phyloP scores from a whole-genome alignment of 2,329 filamentous ascomycete genomes.

The Byssothecium circinans region DNA sequence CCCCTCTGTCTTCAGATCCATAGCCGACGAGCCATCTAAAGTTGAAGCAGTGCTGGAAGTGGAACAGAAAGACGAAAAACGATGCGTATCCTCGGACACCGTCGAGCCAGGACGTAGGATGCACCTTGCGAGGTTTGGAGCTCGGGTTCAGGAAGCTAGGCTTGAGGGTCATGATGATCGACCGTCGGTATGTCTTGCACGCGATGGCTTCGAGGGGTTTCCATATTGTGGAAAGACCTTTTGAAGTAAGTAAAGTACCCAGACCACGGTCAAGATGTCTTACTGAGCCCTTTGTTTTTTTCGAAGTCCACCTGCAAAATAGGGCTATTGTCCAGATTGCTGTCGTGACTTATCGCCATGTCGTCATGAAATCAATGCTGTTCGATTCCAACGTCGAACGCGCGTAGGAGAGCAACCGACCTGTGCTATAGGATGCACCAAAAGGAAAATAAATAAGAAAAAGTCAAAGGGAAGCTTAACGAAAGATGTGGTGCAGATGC shows the following conservation, averaged over 20 bases:
- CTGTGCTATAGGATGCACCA: too few species aligned
- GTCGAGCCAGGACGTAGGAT: conserved; percentile 46
- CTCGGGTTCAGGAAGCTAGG: conserved; percentile 6
- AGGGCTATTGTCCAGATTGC: not conserved
- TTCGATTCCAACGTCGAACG: not conserved
- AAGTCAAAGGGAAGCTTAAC: not conserved
- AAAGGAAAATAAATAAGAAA: not conserved
- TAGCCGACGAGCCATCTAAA: conserved; percentile 50
- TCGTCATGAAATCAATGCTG: not conserved
- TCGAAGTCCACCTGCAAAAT: not conserved
- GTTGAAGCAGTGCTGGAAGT: conserved; percentile 62
- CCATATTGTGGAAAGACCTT: not conserved
- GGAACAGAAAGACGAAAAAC: conserved; percentile 61
- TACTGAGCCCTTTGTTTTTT: conserved; percentile 1
- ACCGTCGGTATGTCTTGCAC: conserved; percentile 1
- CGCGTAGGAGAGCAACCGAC: not conserved
- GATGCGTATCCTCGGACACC: conserved; percentile 65
- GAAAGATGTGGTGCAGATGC: not conserved
- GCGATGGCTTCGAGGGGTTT: conserved; percentile 2
- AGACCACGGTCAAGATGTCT: not conserved
- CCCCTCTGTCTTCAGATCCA: conserved; percentile 45
- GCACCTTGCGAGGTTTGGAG: conserved; percentile 1
- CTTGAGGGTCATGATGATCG: conserved; percentile 2
- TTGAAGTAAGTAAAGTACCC: not conserved
- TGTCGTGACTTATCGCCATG: not conserved